These are phyloP conservation scores for Solanum hybrid DNA, from an alignment of 305 asterid genomes.

Conservation along the genomic window DNA sequence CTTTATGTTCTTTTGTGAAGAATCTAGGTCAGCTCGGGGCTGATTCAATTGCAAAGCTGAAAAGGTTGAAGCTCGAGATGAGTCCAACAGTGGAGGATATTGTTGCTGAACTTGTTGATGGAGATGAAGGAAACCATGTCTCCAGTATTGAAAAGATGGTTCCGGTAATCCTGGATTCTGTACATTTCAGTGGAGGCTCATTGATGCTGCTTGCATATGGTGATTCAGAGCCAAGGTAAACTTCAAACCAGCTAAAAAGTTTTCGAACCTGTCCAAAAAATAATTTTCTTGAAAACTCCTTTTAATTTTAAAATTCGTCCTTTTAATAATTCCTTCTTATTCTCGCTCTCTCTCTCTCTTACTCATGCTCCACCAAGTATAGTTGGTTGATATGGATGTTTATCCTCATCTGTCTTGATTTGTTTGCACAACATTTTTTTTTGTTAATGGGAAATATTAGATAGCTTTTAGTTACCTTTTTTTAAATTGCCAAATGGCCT, in stretches of 20 bases:
- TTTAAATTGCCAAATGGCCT: not conserved
- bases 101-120: slow-evolving; percentile 58
- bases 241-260: slow-evolving; percentile 8
- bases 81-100: slow-evolving; percentile 55
- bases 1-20: slow-evolving; percentile 29
- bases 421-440: not conserved
- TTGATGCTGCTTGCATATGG: slow-evolving; percentile 95
- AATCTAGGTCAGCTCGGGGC: slow-evolving; percentile 40
- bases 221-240: slow-evolving; percentile 86
- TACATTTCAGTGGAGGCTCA: slow-evolving; percentile 75
- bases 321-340: not conserved
- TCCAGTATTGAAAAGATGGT: slow-evolving; percentile 47
- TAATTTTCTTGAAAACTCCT: not conserved
- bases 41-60: slow-evolving; percentile 40
- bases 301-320: not conserved
- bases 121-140: slow-evolving; percentile 40
- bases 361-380: not conserved
- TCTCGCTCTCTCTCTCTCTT: not conserved
- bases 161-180: slow-evolving; percentile 81
- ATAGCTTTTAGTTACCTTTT: not conserved
- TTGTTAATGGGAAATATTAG: not conserved
- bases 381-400: slow-evolving; percentile 4
- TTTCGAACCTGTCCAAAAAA: not conserved
- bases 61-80: slow-evolving; percentile 56
- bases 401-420: not conserved